These are phyloP conservation scores for Rhytidiadelphus loreus DNA, from an alignment of 225 moss, liverwort and hornwort genomes.

Conservation along the genomic window DNA sequence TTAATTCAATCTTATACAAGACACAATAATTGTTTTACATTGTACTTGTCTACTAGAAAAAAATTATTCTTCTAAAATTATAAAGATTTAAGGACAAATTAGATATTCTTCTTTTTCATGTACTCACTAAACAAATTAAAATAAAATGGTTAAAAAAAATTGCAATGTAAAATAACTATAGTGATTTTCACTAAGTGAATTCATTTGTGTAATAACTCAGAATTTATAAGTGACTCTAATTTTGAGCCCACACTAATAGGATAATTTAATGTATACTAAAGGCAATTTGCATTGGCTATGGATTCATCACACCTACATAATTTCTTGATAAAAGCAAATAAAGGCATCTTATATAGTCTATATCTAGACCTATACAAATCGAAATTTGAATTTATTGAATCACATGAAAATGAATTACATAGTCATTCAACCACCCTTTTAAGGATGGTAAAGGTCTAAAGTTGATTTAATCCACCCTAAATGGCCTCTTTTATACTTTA, in stretches of 20 bases:
- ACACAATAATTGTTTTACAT: background rate
- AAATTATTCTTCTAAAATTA: background rate
- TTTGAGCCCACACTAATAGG: background rate
- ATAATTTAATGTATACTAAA: background rate
- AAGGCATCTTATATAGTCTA: background rate
- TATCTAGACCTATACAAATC: background rate
- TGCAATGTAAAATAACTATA: background rate
- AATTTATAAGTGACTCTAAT: background rate
- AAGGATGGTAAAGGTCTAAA: background rate
- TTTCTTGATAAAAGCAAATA: fast-evolving
- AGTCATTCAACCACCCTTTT: background rate
- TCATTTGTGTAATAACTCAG: background rate
- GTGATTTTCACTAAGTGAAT: background rate
- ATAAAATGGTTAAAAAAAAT: background rate
- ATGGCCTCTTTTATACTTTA: background rate
- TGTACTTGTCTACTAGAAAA: background rate
- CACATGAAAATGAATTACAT: background rate
- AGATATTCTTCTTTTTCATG: background rate
- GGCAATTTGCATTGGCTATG: background rate
- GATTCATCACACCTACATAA: background rate
- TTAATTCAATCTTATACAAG: background rate
- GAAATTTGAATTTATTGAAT: background rate
- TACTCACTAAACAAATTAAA: too few species aligned
- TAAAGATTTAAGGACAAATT: background rate
- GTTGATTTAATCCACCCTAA: background rate